Conservation (phyloP, 176 grass and related monocot genomes). For the Musa itinerans region DNA sequence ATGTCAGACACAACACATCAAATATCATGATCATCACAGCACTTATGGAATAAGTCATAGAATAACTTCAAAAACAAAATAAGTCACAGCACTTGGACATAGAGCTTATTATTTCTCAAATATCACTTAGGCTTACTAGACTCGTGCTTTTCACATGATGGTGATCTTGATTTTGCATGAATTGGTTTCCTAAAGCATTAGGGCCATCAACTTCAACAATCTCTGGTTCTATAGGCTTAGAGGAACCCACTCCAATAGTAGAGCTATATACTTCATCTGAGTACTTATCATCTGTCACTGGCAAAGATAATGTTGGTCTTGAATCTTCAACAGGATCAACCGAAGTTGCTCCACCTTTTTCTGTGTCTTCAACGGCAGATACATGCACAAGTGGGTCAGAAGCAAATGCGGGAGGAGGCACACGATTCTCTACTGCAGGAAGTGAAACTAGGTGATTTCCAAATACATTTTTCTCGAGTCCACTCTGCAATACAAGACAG, state of each 20-base stretch:
- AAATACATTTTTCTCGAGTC: slow-evolving; percentile 92
- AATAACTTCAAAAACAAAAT: background rate
- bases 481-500: slow-evolving; percentile 59
- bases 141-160: slow-evolving; percentile 67
- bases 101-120: background rate
- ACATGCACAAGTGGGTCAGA: slow-evolving; percentile 65
- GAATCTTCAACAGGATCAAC: slow-evolving; percentile 26
- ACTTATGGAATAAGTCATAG: background rate
- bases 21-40: background rate
- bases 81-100: background rate
- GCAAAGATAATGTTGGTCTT: slow-evolving; percentile 32
- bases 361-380: slow-evolving; percentile 34
- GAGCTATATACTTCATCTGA: slow-evolving; percentile 35
- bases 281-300: slow-evolving; percentile 28
- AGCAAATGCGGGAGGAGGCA: slow-evolving; percentile 65
- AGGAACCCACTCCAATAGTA: slow-evolving; percentile 23
- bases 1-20: slow-evolving; percentile 13
- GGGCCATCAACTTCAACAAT: slow-evolving; percentile 95
- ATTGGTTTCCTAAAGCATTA: slow-evolving; percentile 39
- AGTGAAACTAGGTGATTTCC: slow-evolving; percentile 82
- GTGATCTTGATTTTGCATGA: slow-evolving; percentile 49
- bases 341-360: slow-evolving; percentile 34
- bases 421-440: slow-evolving; percentile 38
- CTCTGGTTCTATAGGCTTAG: slow-evolving; percentile 48
- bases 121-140: slow-evolving; percentile 46